Conservation (phyloP, 495 filamentous ascomycete genomes). For the Cudoniella acicularis region DNA sequence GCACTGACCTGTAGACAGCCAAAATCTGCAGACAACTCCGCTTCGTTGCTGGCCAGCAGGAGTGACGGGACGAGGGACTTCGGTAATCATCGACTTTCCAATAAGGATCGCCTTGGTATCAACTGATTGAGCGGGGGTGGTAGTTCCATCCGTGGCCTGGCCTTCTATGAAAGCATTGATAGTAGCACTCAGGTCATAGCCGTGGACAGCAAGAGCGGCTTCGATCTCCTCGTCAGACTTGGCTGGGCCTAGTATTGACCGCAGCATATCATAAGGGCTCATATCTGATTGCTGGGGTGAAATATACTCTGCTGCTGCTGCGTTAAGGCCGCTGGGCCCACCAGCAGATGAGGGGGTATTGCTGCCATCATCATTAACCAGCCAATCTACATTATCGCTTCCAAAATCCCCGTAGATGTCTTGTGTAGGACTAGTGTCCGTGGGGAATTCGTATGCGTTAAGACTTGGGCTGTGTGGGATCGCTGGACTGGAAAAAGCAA, state of each 20-base stretch:
- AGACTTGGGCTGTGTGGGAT: slow-evolving; percentile 93
- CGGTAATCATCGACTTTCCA: slow-evolving; percentile 83
- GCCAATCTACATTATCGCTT: slow-evolving; percentile 93
- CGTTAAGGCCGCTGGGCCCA: slow-evolving; percentile 59
- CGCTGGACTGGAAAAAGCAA: slow-evolving; percentile 83
- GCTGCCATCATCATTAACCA: slow-evolving; percentile 83
- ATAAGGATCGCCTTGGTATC: slow-evolving; percentile 63
- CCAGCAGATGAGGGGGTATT: slow-evolving; percentile 73
- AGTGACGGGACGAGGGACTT: slow-evolving; percentile 61
- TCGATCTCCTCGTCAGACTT: slow-evolving; percentile 93
- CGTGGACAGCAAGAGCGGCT: slow-evolving; percentile 77
- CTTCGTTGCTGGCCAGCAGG: slow-evolving; percentile 68
- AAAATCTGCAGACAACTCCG: slow-evolving; percentile 94
- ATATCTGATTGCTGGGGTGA: slow-evolving; percentile 73
- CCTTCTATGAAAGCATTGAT: slow-evolving; percentile 79
- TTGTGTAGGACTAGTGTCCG: slow-evolving; percentile 63
- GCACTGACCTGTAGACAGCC: slow-evolving; percentile 86
- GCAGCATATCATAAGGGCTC: slow-evolving; percentile 97
- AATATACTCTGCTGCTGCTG: slow-evolving; percentile 75
- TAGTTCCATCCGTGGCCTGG: slow-evolving; percentile 39
- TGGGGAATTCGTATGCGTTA: slow-evolving; percentile 89
- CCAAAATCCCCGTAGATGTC: slow-evolving; percentile 91
- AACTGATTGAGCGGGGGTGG: slow-evolving; percentile 35
- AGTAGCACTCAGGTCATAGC: slow-evolving; percentile 89
- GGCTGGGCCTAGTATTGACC: slow-evolving; percentile 87